Evolutionary conservation across 2,329 filamentous ascomycete species (phyloP), one percentile per base, ranked within the genome.

Genomic region (Cladosporium sp.): DNA sequence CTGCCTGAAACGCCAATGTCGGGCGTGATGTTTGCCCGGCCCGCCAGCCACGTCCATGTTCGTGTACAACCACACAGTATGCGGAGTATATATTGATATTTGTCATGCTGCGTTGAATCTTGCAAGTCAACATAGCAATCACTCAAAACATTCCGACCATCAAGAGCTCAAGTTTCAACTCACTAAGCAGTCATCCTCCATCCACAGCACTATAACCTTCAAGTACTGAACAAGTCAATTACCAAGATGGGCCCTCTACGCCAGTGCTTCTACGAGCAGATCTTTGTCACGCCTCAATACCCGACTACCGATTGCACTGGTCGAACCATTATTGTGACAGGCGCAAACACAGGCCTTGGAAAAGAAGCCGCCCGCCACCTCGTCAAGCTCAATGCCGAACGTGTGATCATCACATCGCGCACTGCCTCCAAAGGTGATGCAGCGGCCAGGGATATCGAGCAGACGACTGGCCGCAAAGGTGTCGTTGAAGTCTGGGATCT

Each of bases 301-400:
- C 66, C 69, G 1, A 64, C 34, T 3, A 61, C 57, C n/a, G 54
- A 58, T 49, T 67, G 61, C 62, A 56, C 56, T 18, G 80, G 77
- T 21, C 74, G 79, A 49, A 80, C 74, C 5, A 72, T 82, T 63
- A 79, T 85, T 32, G 78, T 85, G 5, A 85, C 83, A 0, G 82
- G 83, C 49, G 77, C 79, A 2, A 84, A 84, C 63, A 72, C 75
- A 7, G 82, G 82, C 3, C 76, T 84, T 0, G 82, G 83, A 16
- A 75, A 78, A 53, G 80, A 84, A 72, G 79, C 81, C 6, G 78
- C 79, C 1, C 74, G 74, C 1, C 80, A 83, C 67, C 76, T 82
- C 49, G 76, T 79, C 0, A 69, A 72, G 0, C 75, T 83, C 6
- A 75, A 77, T 5, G 77, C 79, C 14, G 72, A 72, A 1, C 79